Base-by-base conservation (phyloP, 768 basidiomycete genomes). In the Auriscalpium vulgare region DNA sequence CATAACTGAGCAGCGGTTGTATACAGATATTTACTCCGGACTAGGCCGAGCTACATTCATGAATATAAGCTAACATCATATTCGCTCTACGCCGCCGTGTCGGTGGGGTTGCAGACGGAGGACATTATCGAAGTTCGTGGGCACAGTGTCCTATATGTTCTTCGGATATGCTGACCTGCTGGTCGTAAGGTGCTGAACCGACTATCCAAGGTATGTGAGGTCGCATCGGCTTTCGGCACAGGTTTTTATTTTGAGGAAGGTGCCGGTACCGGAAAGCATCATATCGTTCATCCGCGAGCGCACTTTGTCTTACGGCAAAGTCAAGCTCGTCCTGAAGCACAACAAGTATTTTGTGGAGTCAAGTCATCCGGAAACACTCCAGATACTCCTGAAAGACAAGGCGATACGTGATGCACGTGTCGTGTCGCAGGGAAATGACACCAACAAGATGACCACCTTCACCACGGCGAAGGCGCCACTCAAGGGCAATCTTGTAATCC, bases 1-100 rank as follows among this genome's bases (percentile, higher is more conserved):
- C 77, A 65, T 54, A 47, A 44, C 47, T 54, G 51, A 45, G 34
- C 35, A 37, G 47, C 53, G 51, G 38, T 38, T 50, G 72, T 75
- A 72, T 66, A 58, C 71, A 68, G 59, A 43, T 43, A 49, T 56
- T 61, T 58, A 52, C 60, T 55, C 35, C 37, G 60, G 55, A 43
- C 34, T 62, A 95, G 95, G 77, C 97, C 97, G 52, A 86, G 92
- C 49, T 93, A 95, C 73, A 95, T 98, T 60, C 95, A 99, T 74
- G 97, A 98, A 77, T 99, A 98, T 79, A 93, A 95, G 74, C 83
- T 99, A 67, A 98, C 95, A 56, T 88, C 94, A 47, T 97, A 98
- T 71, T 98, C 95, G 16, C 77, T 99, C 14, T 98, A 99, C 71
- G 97, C 97, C 58, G 97, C 97, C 50, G 95, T 99, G 59, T 97